Evolutionary conservation across 2,329 filamentous ascomycete genomes (phyloP), one percentile per base, ranked within the genome.

Genomic region (Claviceps purpurea): DNA sequence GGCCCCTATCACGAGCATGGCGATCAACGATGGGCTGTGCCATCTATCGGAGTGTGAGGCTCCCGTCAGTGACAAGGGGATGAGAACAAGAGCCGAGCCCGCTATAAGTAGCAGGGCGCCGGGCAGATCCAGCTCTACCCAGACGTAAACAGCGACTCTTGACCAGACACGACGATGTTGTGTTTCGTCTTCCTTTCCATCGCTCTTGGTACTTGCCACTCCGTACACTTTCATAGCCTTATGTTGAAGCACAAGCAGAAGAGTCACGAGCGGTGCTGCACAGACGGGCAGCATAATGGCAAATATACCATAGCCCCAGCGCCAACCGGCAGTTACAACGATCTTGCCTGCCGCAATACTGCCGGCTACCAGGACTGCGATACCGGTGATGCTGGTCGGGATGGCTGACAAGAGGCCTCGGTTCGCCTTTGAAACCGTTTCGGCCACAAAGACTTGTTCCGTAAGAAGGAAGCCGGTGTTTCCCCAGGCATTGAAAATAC

Each of bases 401-500:
- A 81, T 73, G 37, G 76, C 73, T 4, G 78, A 76, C 57, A 81
- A 71, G 45, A 84, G 68, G 24, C 77, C 80, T 58, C 81, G 75
- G 61, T 82, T 80, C 56, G 77, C 70, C 34, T 84, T 67, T 43
- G 71, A 73, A 10, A 79, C 79, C 1, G 77, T 79, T 57, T 85
- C 81, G 37, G 80, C 77, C 52, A 80, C 78, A 59, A 84, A 79
- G 22, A 84, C 61, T 47, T 67, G 64, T 48, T 67, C 62, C 55
- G 62, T 66, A 14, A 67, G 64, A 13, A 55, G 56, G 50, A 64
- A 67, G 16, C 62, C 63, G 0, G 63, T 64, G 11, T 61, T 62
- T n/a, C 81, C 80, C 43, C 79, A 73, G n/a, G 73, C 73, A 57
- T 82, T 82, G 52, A 84, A 79, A 8, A 84, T 75, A 47, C 77